Conservation (phyloP, 768 basidiomycete species). For the Botryobasidium botryosum region DNA sequence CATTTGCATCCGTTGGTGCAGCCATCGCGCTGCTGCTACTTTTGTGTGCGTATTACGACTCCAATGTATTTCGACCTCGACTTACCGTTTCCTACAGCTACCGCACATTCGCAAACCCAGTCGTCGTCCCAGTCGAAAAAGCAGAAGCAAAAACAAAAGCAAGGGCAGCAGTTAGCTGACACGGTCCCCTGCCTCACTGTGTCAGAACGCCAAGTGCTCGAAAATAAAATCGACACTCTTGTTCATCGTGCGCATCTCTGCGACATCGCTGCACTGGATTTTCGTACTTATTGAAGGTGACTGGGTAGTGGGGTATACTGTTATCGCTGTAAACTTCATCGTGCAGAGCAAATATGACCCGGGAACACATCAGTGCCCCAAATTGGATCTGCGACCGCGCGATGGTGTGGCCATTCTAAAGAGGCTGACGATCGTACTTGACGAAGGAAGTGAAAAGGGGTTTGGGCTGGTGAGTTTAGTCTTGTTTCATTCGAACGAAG, state of each 20-base stretch:
- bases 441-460: conserved; percentile 75
- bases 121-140: too few species aligned
- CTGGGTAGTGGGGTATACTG: conserved; percentile 65
- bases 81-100: too few species aligned
- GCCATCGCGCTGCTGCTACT: too few species aligned
- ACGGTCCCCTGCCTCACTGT: too few species aligned
- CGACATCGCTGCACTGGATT: not conserved
- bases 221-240: conserved; percentile 36
- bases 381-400: conserved; percentile 39
- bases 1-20: too few species aligned
- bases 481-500: not conserved
- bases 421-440: conserved; percentile 61
- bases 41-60: too few species aligned
- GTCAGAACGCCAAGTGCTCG: not conserved
- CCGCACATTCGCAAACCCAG: too few species aligned
- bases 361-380: conserved; percentile 47
- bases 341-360: conserved; percentile 55
- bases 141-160: too few species aligned
- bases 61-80: too few species aligned
- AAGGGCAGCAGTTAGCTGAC: too few species aligned
- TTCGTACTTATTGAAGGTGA: not conserved
- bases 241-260: conserved; percentile 45
- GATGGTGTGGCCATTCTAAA: conserved; percentile 50
- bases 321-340: conserved; percentile 60
- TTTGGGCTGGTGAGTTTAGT: conserved; percentile 46